Evolutionary conservation across 148 eudicot genomes (phyloP).

Genomic region (Cornus florida): DNA sequence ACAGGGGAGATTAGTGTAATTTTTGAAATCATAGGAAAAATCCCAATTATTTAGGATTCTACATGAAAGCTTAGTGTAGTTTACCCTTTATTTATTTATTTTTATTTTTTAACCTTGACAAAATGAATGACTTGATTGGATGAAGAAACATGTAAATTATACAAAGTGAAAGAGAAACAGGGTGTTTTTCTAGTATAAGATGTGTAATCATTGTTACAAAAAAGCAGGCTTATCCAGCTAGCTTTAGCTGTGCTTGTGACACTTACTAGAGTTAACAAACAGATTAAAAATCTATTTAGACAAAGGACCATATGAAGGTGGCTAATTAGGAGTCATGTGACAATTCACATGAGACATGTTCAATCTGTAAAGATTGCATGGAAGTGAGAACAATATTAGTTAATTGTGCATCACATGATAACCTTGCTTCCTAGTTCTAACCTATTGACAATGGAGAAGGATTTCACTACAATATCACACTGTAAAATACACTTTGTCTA

Average conservation of each 20-base stretch:
- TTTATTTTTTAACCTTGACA: too few species aligned
- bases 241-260: conserved; percentile 22
- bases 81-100: too few species aligned
- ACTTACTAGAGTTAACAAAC: conserved; percentile 12
- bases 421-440: conserved; percentile 26
- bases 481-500: too few species aligned
- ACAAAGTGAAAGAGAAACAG: not conserved
- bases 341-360: conserved; percentile 45
- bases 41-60: too few species aligned
- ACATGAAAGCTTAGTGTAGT: too few species aligned
- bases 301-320: conserved; percentile 17
- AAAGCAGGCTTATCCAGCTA: conserved; percentile 31
- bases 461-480: not conserved
- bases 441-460: not conserved
- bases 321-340: conserved; percentile 43
- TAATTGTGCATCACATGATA: conserved; percentile 32
- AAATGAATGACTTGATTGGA: too few species aligned
- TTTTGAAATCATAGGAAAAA: too few species aligned
- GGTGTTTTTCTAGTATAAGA: not conserved
- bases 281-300: conserved; percentile 16
- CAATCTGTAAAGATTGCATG: conserved; percentile 12
- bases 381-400: conserved; percentile 15
- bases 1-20: too few species aligned
- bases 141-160: not conserved
- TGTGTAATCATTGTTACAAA: not conserved